Base-by-base conservation (phyloP, 129 eudicot genomes). In the Dittrichia graveolens region DNA sequence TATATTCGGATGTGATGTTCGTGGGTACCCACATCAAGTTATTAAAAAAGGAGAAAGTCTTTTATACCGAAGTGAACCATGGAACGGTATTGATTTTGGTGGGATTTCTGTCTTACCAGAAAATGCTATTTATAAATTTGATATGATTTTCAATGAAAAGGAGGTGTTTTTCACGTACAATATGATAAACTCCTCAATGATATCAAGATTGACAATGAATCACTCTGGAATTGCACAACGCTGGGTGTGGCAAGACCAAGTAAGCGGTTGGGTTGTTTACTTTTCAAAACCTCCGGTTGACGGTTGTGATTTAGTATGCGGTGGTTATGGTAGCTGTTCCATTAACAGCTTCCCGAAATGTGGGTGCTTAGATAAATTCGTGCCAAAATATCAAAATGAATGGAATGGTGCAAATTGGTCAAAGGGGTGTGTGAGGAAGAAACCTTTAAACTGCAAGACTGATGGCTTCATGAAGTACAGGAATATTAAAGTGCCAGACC, bases 31-130 rank as follows among this genome's bases (percentile, higher is more conserved):
- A 3, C 96, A 92, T 53, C 55, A 49, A 19, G 3, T 79, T 50
- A 34, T 85, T 24, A 80, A 10, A 57, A 80, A 78, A 15, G 82
- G 79, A 12, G 43, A 44, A 24, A 12, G 13, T 45, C 47, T 54
- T 39, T 41, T 7, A 47, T 77, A 64, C 54, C 68, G 83, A 41
- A 59, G 80, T 2, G 96, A 85, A 19, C 89, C 91, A 0, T 86
- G 96, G 96, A 86, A 89, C 6, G 96, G 96, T 8, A 34, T 75
- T 3, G 58, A 71, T n/a, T 89, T 83, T 19, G 86, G 81, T 72
- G 91, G 85, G 19, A 76, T 65, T 40, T 79, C 78, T 0, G 60
- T 69, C 53, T 35, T 57, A 11, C 69, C 52, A 6, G 60, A 72
- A 34, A 75, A 80, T 11, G 47, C 79, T 4, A 78, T 78, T 12